Conservation (phyloP, 139 green algal species). For the Tetraselmis striata region DNA sequence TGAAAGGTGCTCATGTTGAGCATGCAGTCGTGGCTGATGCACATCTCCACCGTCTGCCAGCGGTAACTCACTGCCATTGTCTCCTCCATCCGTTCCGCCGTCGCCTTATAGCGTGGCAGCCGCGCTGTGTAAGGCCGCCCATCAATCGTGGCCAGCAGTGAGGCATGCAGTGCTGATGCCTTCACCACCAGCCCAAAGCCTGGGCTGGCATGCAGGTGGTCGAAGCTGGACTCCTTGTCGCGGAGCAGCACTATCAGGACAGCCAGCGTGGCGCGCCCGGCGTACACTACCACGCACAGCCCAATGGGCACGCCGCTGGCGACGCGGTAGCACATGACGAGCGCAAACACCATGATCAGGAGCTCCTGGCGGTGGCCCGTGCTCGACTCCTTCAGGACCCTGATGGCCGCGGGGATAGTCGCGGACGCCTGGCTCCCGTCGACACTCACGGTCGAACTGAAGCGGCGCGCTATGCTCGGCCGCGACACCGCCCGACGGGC, state of each 20-base stretch:
- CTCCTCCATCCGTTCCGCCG: neutral
- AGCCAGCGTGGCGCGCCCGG: neutral
- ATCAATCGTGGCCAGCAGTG: neutral
- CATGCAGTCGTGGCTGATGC: neutral
- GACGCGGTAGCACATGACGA: neutral
- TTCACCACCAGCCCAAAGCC: neutral
- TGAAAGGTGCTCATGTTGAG: neutral
- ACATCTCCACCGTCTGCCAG: neutral
- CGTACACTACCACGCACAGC: neutral
- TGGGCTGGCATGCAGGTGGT: neutral
- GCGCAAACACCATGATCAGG: neutral
- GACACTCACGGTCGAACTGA: no score
- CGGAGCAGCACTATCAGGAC: neutral
- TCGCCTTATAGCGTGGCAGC: neutral
- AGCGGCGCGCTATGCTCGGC: no score
- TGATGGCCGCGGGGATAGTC: neutral
- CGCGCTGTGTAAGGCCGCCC: neutral
- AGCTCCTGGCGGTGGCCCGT: neutral
- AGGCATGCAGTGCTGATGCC: neutral
- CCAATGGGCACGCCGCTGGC: neutral
- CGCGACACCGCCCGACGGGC: no score
- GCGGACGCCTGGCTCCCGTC: no score
- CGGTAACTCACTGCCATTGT: neutral
- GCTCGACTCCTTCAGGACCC: neutral
- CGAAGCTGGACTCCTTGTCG: neutral